phyloP scores from a whole-genome alignment of 352 stramenopile genomes.

The Thraustochytrium sp. region DNA sequence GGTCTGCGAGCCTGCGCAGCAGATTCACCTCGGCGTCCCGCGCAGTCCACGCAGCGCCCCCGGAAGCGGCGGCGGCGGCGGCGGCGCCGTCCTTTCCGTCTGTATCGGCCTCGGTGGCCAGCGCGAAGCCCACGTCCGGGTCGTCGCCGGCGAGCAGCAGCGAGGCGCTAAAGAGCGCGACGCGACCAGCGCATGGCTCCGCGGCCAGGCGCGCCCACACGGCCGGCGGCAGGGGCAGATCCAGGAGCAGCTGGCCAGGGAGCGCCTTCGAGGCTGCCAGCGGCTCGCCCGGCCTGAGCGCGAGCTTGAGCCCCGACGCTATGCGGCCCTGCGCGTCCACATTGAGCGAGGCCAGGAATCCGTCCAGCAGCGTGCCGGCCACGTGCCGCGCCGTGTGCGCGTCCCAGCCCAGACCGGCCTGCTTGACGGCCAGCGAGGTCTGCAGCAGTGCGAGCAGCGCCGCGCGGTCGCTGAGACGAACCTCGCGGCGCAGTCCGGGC shows the following conservation, averaged over 20 bases:
- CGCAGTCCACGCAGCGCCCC: not conserved
- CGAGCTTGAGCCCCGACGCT: not conserved
- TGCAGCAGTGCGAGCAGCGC: not conserved
- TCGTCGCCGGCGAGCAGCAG: not conserved
- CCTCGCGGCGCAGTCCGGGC: not conserved
- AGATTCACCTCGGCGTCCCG: not conserved
- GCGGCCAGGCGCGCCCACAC: not conserved
- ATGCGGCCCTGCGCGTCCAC: not conserved
- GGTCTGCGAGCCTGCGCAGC: not conserved
- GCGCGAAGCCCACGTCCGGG: not conserved
- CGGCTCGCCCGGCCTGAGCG: not conserved
- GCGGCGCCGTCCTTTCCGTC: no score
- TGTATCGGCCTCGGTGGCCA: not conserved
- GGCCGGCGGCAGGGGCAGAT: not conserved
- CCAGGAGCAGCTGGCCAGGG: not conserved
- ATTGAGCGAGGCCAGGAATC: not conserved
- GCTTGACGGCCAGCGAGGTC: not conserved
- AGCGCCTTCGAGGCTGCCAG: not conserved
- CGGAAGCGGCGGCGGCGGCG: no score
- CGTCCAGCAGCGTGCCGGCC: not conserved
- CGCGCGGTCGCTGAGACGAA: not conserved
- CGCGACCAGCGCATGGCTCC: not conserved
- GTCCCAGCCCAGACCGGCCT: not conserved
- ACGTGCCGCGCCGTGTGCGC: not conserved
- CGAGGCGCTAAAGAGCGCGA: constrained; percentile 9